These are phyloP conservation scores for Globisporangium okanoganense DNA, from an alignment of 352 stramenopile genomes.

Conservation along the genomic window DNA sequence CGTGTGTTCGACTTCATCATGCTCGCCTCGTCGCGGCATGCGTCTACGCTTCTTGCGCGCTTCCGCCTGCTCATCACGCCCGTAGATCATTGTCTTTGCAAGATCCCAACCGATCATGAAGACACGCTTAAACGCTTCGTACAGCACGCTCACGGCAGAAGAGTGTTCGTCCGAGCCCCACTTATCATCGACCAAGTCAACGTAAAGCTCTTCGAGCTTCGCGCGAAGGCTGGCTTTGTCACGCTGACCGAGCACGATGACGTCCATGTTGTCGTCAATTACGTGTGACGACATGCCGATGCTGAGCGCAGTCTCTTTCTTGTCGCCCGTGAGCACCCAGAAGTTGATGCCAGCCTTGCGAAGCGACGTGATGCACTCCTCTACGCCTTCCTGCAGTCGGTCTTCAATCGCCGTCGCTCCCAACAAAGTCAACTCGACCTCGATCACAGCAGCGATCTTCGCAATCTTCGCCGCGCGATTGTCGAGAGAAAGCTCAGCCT, in stretches of 20 bases:
- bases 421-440: conserved; percentile 84
- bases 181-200: conserved; percentile 85
- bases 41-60: conserved; percentile 65
- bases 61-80: conserved; percentile 67
- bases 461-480: conserved; percentile 70
- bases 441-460: conserved; percentile 73
- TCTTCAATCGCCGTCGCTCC: conserved; percentile 93
- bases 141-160: conserved; percentile 69
- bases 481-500: conserved; percentile 76
- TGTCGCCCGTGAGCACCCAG: conserved; percentile 94
- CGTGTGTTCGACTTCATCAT: conserved; percentile 22
- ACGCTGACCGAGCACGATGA: conserved; percentile 80
- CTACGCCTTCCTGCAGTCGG: conserved; percentile 90
- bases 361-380: conserved; percentile 91
- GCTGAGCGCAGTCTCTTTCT: conserved; percentile 85
- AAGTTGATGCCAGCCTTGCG: conserved; percentile 94
- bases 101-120: conserved; percentile 65
- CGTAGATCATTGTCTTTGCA: conserved; percentile 62
- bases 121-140: conserved; percentile 69
- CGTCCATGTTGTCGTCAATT: conserved; percentile 89
- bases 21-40: conserved; percentile 46
- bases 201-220: conserved; percentile 81
- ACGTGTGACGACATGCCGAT: conserved; percentile 89
- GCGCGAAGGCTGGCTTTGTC: conserved; percentile 74
- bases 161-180: conserved; percentile 84